A percentile compares a stretch with the other conserved stretches of the same genome.
Evolutionary conservation across 257 asterid genomes (phyloP).

Genomic region (Gentiana straminea): DNA sequence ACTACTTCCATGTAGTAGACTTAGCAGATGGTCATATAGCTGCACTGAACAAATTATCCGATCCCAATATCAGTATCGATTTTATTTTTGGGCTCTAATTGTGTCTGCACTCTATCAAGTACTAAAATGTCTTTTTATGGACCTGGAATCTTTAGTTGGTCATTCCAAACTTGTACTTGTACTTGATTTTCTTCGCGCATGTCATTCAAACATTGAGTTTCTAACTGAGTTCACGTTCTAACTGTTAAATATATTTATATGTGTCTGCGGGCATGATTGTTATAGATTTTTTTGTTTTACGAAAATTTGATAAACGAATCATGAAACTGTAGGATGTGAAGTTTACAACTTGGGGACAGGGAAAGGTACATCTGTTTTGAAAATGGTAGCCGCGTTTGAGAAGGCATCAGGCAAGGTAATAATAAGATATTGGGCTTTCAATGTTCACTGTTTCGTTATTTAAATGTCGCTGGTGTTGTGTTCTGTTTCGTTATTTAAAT

Average conservation of each 20-base stretch:
- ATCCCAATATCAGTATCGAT: conserved; percentile 68
- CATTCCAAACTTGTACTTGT: not conserved
- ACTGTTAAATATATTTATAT: not conserved
- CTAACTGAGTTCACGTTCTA: too few relatives aligned
- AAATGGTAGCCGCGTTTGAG: conserved; percentile 96
- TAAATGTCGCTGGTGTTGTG: too few relatives aligned
- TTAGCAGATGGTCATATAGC: conserved; percentile 95
- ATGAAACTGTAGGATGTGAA: conserved; percentile 62
- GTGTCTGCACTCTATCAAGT: not conserved
- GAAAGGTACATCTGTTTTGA: conserved; percentile 94
- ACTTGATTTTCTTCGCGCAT: not conserved
- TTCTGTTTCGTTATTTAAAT: too few relatives aligned
- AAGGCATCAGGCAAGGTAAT: conserved; percentile 94
- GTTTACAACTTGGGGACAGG: conserved; percentile 98
- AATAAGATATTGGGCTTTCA: too few relatives aligned
- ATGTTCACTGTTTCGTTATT: too few relatives aligned
- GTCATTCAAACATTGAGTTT: not conserved
- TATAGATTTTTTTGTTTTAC: not conserved
- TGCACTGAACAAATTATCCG: conserved; percentile 72
- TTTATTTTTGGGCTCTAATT: not conserved
- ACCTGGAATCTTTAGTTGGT: not conserved
- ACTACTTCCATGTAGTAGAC: conserved; percentile 90
- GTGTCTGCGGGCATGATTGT: too few relatives aligned
- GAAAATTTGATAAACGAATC: not conserved
- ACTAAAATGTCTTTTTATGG: not conserved